Conservation (phyloP, 1,284 basidiomycete species). For the Rhodotorula sp. region DNA sequence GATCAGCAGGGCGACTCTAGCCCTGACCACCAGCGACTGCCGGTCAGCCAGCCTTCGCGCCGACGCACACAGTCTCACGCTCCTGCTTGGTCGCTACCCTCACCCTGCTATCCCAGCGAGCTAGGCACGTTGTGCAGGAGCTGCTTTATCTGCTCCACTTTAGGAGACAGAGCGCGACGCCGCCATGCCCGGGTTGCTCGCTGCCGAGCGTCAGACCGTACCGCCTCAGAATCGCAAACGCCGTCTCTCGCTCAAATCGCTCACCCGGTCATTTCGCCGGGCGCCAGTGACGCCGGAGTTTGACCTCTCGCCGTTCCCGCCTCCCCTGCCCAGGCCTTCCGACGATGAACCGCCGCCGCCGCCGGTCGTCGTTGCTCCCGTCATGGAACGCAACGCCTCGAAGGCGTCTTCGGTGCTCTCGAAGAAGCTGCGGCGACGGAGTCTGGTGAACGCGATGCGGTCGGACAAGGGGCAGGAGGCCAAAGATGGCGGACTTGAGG, state of each 20-base stretch:
- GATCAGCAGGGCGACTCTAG: no score
- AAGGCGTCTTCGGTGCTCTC: constrained; percentile 7
- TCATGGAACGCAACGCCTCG: not conserved
- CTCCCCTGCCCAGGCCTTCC: not conserved
- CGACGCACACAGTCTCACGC: no score
- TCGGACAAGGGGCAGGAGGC: not conserved
- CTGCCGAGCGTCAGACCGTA: not conserved
- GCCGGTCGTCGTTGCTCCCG: not conserved
- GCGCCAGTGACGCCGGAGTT: not conserved
- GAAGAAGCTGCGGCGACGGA: constrained; percentile 9
- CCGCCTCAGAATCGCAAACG: not conserved
- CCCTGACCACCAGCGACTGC: no score
- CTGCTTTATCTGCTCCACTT: not conserved
- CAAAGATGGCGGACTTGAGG: not conserved
- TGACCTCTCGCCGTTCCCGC: not conserved
- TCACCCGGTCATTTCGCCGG: constrained; percentile 1
- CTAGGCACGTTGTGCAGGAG: no score
- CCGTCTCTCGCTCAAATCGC: constrained; percentile 3
- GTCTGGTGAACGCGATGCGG: not conserved
- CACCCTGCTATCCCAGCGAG: no score
- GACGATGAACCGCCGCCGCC: not conserved
- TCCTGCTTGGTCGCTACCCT: no score
- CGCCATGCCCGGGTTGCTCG: not conserved
- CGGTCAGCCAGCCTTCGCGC: no score
- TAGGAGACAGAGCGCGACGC: not conserved